Evolutionary conservation across 345 rosid genomes (phyloP), one percentile per base, ranked within the genome.

Genomic region (Cardamine occulta): DNA sequence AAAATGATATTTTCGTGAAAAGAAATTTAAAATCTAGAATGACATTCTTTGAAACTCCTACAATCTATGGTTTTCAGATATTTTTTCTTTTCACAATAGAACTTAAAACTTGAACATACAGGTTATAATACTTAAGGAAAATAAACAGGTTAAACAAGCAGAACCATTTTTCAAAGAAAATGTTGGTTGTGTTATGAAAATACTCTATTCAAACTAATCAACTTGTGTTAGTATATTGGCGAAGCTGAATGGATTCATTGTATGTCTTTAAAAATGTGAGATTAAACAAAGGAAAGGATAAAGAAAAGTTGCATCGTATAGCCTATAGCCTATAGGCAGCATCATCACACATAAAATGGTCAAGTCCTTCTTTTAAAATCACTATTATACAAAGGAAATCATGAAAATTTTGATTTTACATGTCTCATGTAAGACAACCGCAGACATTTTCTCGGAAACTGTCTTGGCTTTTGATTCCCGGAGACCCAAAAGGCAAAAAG

Each of bases 361-460:
- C 9, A 2, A 3, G 26, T 3, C 24, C 34, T 6, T 17, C 23
- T 58, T 35, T 59, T 59, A 4, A 45, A 31, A 45, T 21, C 47
- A 47, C 24, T 21, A 47, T 59, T 32, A 47, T 70, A 34, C 35
- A 31, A 31, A 70, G 9, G 9, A 35, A 45, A 19, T 55, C 26
- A 23, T 29, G 44, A 70, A 44, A 29, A n/a, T 55, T 39, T 55
- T 17, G 62, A 26, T 40, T 68, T 19, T 53, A 37, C 4, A 26
- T 55, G 53, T 40, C 44, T 7, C 32, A 29, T n/a, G 40, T 35
- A 70, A 32, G 66, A 70, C 74, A 59, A 42, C 35, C 26, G 48
- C 2, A 59, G 34, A 44, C 58, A 32, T 32, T 47, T 70, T 70
- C 74, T 59, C 6, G 56, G 74, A 70, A 70, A 59, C 24, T 70